Evolutionary conservation across 129 eudicot genomes (phyloP).

Genomic region (Lonicera japonica): DNA sequence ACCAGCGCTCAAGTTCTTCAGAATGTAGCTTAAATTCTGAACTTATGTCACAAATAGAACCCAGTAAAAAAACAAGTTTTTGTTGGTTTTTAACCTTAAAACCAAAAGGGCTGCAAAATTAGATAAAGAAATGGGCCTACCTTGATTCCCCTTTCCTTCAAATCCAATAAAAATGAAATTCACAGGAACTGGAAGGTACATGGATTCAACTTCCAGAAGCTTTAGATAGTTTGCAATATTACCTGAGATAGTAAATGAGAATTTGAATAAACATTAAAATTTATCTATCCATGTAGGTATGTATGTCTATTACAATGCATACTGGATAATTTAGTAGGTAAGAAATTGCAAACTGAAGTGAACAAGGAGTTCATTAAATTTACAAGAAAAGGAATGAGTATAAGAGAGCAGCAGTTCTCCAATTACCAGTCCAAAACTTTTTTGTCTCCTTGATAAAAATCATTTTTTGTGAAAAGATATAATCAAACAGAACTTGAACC

Average conservation of each 20-base stretch:
- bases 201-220: conserved; percentile 83
- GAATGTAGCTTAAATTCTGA: conserved; percentile 73
- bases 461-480: not conserved
- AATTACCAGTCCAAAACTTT: too few species aligned
- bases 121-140: conserved; percentile 30
- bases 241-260: conserved; percentile 39
- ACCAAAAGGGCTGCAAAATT: conserved; percentile 4
- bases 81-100: not conserved
- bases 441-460: not conserved
- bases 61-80: conserved; percentile 8
- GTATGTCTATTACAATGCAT: not conserved
- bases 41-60: conserved; percentile 14
- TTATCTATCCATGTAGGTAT: not conserved
- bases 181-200: conserved; percentile 95
- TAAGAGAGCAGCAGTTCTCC: not conserved
- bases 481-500: not conserved
- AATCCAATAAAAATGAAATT: conserved; percentile 92
- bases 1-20: conserved; percentile 92
- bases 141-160: conserved; percentile 92
- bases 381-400: not conserved
- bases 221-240: conserved; percentile 76
- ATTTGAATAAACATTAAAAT: too few species aligned
- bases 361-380: not conserved
- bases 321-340: not conserved
- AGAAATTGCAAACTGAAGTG: too few species aligned